Evolutionary conservation across 2,329 filamentous ascomycete genomes (phyloP).

Genomic region (Myriosclerotinia scirpicola): DNA sequence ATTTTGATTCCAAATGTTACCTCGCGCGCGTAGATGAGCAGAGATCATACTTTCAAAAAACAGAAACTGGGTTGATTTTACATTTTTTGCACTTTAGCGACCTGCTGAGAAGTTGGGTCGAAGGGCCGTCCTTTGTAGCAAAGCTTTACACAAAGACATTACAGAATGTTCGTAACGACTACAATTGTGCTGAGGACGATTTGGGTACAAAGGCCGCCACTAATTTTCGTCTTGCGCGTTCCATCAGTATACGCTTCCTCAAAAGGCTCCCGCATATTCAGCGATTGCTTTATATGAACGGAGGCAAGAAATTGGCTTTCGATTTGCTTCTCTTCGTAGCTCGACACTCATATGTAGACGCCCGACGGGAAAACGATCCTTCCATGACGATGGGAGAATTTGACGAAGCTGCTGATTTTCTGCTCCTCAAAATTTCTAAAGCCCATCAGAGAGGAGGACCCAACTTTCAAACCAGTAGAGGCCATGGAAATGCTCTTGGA

Average conservation of each 20-base stretch:
- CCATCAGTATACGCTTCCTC: not conserved
- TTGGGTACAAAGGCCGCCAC: too few species aligned
- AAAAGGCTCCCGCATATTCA: not conserved
- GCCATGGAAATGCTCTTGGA: slow-evolving; percentile 15
- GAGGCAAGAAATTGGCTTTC: not conserved
- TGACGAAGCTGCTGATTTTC: not conserved
- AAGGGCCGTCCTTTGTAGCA: not conserved
- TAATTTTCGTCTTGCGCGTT: too few species aligned
- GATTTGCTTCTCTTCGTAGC: not conserved
- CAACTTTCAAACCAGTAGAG: not conserved
- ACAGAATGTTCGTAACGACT: too few species aligned
- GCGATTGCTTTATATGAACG: not conserved
- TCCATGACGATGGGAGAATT: not conserved
- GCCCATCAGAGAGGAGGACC: not conserved
- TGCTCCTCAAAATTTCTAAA: not conserved
- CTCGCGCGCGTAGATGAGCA: not conserved
- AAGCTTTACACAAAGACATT: not conserved
- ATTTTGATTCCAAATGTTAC: not conserved
- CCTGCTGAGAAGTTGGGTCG: not conserved
- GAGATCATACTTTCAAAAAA: not conserved
- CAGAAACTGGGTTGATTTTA: not conserved
- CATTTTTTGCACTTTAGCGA: not conserved
- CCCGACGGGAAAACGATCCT: too few species aligned
- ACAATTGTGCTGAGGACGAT: too few species aligned
- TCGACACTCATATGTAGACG: not conserved